Evolutionary conservation across 164 flowering plant species (phyloP), one percentile per base, ranked within the genome.

Genomic region (Amborella trichopoda): DNA sequence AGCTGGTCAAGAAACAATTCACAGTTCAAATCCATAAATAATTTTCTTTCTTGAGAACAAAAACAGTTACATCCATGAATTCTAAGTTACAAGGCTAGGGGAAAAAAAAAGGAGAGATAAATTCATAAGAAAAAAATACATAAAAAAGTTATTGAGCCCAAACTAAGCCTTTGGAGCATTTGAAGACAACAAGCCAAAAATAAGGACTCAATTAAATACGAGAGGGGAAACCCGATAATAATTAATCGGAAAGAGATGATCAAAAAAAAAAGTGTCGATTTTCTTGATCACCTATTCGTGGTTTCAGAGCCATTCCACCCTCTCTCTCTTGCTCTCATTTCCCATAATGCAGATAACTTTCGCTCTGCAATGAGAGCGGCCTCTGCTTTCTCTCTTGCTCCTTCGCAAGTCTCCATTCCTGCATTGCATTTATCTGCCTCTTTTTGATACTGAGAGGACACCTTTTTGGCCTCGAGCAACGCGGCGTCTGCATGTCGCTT

Each of bases 391-490:
- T 78, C 79, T 60, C 94, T 76, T 32, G 82, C 80, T 53, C 52
- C 78, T 52, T 84, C 86, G 38, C 89, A 84, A 26, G 69, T 63
- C 46, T 67, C 80, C 45, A 74, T 61, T 14, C 73, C 77, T 0
- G 59, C 40, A 26, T 49, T 77, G 75, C 95, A 85, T 46, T 79
- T 85, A 36, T 73, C 79, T 48, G 77, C 83, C 57, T 81, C 90
- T 39, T 65, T 81, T 54, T 66, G 78, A 58, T 71, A 81, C 14
- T 69, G 75, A 4, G 72, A 70, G 28, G 75, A 62, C 18, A 56
- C 26, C 51, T 49, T 64, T 60, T 54, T 71, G 0, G 72, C 71
- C 14, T 64, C 65, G 44, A 46, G 57, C 8, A 58, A 47, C 1
- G 55, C 42, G 17, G 48, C 63, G 34, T 47, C 47, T 14, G 65